Conservation (phyloP, 176 grass and related monocot species). For the Cenchrus fungigraminus region DNA sequence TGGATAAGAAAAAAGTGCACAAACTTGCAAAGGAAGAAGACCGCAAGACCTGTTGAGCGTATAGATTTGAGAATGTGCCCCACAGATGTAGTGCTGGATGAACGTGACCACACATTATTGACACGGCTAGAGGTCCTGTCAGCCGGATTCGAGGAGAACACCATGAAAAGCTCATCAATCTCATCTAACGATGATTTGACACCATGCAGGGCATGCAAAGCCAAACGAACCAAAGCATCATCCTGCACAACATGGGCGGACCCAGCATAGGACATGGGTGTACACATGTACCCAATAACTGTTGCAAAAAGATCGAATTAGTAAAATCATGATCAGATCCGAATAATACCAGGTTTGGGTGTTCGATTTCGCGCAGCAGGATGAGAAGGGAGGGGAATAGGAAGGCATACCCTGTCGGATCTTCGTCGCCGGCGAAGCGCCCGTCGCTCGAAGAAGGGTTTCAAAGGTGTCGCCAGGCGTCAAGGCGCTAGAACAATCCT, state of each 20-base stretch:
- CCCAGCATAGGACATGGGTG: no score
- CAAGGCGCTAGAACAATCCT: no score
- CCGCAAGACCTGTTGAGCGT: slow-evolving; percentile 59
- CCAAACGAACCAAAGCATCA: slow-evolving; percentile 71
- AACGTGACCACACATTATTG: slow-evolving; percentile 78
- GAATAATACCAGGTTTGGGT: no score
- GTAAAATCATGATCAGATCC: background rate
- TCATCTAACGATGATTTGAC: slow-evolving; percentile 77
- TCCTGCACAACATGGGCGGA: slow-evolving; percentile 60
- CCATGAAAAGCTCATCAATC: slow-evolving; percentile 68
- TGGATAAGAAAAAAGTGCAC: slow-evolving; percentile 73
- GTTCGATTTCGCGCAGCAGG: no score
- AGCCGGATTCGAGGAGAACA: slow-evolving; percentile 69
- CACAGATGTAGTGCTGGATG: slow-evolving; percentile 64
- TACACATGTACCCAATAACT: no score
- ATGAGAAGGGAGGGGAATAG: no score
- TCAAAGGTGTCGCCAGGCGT: no score
- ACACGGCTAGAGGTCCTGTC: slow-evolving; percentile 74
- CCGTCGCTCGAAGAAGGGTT: no score
- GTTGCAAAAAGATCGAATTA: no score
- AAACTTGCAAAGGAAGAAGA: slow-evolving; percentile 87
- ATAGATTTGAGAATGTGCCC: slow-evolving; percentile 81
- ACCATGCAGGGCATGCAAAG: slow-evolving; percentile 75
- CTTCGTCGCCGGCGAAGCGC: no score
- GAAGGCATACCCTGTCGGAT: no score